phyloP scores from a whole-genome alignment of 148 eudicot genomes.

The Amaranthus hypochondriacus region DNA sequence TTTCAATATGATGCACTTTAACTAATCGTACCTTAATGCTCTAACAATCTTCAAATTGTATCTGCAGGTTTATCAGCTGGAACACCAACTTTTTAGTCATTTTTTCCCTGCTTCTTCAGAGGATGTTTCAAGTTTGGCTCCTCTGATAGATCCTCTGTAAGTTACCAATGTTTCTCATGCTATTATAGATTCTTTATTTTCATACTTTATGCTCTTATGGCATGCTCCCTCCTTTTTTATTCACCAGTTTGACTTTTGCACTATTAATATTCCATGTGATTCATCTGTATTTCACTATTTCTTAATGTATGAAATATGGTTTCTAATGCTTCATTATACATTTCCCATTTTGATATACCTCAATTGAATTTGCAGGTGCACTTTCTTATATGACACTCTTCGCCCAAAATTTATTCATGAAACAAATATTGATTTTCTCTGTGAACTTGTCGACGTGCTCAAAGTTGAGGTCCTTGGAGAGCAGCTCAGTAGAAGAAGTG shows the following conservation, averaged over 20 bases:
- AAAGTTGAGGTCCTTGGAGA: constrained; percentile 93
- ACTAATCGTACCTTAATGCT: not conserved
- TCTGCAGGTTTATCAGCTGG: constrained; percentile 90
- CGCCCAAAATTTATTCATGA: constrained; percentile 98
- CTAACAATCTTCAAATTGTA: not conserved
- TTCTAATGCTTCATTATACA: not conserved
- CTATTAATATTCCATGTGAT: too few relatives aligned
- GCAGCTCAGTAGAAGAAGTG: constrained; percentile 72
- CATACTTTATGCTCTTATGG: not conserved
- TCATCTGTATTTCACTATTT: too few relatives aligned
- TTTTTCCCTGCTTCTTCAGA: constrained; percentile 94
- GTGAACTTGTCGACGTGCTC: constrained; percentile 95
- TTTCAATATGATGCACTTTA: not conserved
- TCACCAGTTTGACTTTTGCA: too few relatives aligned
- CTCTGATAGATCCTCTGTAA: constrained; percentile 91
- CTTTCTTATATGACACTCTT: constrained; percentile 90
- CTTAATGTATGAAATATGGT: too few relatives aligned
- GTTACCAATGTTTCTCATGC: constrained; percentile 26
- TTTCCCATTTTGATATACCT: constrained; percentile 12
- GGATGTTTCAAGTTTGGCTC: constrained; percentile 88
- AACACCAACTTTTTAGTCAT: constrained; percentile 94
- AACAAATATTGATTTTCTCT: constrained; percentile 82
- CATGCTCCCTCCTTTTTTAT: not conserved
- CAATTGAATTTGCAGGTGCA: constrained; percentile 63
- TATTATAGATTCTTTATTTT: not conserved